Conservation (phyloP, 2,329 filamentous ascomycete species). For the Monosporascus sp. region DNA sequence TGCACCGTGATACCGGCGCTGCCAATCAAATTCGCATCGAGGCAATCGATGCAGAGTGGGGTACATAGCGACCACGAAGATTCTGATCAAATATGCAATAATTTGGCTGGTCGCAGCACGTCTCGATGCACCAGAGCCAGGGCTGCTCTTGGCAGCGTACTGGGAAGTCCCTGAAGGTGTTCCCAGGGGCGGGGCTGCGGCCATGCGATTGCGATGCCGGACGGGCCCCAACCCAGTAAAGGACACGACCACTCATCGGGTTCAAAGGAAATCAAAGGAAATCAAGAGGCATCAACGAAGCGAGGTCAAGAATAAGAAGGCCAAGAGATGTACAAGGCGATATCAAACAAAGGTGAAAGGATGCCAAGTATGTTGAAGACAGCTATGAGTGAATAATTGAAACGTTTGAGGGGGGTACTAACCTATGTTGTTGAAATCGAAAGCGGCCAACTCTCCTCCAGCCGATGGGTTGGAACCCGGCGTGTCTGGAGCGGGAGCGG, state of each 20-base stretch:
- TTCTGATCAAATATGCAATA: not conserved
- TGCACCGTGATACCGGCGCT: not conserved
- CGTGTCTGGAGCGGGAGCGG: conserved; percentile 4
- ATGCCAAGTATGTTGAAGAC: not conserved
- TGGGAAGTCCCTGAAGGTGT: not conserved
- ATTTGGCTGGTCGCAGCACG: not conserved
- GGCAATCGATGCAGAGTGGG: not conserved
- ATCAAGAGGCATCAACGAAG: not conserved
- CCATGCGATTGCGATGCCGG: not conserved
- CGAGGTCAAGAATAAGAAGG: conserved; percentile 1
- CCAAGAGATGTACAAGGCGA: not conserved
- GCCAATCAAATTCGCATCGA: not conserved
- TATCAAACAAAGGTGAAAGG: not conserved
- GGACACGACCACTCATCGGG: no score
- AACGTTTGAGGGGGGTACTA: conserved; percentile 10
- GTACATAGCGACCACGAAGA: not conserved
- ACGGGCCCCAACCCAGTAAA: not conserved
- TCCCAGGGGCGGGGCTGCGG: not conserved
- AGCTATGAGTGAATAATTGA: conserved; percentile 1
- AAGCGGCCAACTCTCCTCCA: conserved; percentile 16
- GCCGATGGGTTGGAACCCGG: conserved; percentile 8
- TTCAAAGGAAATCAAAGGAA: not conserved
- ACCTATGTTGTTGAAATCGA: conserved; percentile 25
- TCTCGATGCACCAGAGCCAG: not conserved
- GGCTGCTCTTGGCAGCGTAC: not conserved